Conservation (phyloP, 2,329 filamentous ascomycete genomes). For the Hypomyces perniciosus region DNA sequence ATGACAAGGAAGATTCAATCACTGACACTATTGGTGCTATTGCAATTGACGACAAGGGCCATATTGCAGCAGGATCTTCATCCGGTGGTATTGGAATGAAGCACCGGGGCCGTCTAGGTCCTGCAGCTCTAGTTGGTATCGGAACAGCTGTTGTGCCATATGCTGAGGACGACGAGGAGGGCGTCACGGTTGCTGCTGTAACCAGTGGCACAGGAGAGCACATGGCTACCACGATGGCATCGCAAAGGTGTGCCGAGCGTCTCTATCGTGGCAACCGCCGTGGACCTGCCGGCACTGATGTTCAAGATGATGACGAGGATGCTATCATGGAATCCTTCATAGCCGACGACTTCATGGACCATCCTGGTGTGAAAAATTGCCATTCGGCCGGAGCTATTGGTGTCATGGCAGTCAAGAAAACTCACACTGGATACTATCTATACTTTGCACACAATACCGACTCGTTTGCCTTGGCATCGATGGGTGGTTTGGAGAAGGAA, state of each 20-base stretch:
- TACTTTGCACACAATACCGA: constrained; percentile 98
- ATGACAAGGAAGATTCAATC: constrained; percentile 53
- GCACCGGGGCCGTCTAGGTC: constrained; percentile 82
- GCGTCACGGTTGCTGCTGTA: constrained; percentile 70
- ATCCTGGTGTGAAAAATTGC: constrained; percentile 76
- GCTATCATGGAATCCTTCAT: constrained; percentile 71
- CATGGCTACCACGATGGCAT: constrained; percentile 93
- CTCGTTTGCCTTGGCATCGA: constrained; percentile 77
- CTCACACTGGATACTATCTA: constrained; percentile 66
- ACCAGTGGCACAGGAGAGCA: constrained; percentile 96
- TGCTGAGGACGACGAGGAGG: constrained; percentile 62
- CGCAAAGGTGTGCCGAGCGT: constrained; percentile 77
- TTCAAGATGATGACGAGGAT: constrained; percentile 69
- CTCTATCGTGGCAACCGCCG: constrained; percentile 67
- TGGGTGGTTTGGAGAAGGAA: constrained; percentile 69
- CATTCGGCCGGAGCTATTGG: constrained; percentile 84
- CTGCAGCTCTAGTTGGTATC: constrained; percentile 86
- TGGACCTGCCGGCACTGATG: constrained; percentile 52
- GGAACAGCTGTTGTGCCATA: constrained; percentile 84
- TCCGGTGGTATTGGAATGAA: constrained; percentile 99
- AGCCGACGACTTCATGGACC: constrained; percentile 83
- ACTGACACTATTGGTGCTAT: constrained; percentile 96
- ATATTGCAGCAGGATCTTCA: constrained; percentile 90
- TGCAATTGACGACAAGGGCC: constrained; percentile 77
- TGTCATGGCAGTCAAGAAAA: constrained; percentile 84